phyloP scores from a whole-genome alignment of 192 early-diverging fungal genomes.

The Rhizoclosmatium sp. region DNA sequence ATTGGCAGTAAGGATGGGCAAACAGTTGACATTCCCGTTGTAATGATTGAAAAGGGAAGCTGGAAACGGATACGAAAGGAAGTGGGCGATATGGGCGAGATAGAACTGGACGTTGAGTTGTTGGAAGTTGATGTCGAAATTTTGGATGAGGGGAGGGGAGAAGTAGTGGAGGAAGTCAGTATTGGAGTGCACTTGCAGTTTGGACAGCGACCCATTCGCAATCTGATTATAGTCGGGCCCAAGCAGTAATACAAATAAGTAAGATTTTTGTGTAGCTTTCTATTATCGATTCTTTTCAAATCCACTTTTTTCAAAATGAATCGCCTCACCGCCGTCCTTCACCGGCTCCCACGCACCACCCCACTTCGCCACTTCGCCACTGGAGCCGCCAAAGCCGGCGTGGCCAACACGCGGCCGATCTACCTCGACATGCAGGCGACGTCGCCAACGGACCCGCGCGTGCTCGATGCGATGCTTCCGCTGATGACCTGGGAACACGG shows the following conservation, averaged over 20 bases:
- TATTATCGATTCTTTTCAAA: background rate
- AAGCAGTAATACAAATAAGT: background rate
- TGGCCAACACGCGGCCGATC: constrained; percentile 65
- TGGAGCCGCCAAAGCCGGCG: background rate
- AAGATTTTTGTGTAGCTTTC: background rate
- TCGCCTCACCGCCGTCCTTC: background rate
- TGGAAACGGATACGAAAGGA: constrained; percentile 24
- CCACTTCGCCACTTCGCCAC: background rate
- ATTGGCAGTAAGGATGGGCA: constrained; percentile 26
- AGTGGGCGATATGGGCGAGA: background rate
- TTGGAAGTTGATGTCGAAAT: background rate
- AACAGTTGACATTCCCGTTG: constrained; percentile 21
- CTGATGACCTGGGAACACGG: constrained; percentile 91
- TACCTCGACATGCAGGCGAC: constrained; percentile 95
- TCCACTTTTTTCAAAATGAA: background rate
- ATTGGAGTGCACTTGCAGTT: constrained; percentile 23
- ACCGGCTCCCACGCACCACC: background rate
- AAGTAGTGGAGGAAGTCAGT: background rate
- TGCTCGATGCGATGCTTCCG: constrained; percentile 93
- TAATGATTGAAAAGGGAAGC: constrained; percentile 13
- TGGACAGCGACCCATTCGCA: constrained; percentile 14
- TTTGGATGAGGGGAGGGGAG: background rate
- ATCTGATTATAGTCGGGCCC: constrained; percentile 21
- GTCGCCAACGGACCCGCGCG: constrained; percentile 90
- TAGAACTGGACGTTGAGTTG: constrained; percentile 6